Base-by-base conservation (phyloP, 345 rosid species). In the Camelina laxa region DNA sequence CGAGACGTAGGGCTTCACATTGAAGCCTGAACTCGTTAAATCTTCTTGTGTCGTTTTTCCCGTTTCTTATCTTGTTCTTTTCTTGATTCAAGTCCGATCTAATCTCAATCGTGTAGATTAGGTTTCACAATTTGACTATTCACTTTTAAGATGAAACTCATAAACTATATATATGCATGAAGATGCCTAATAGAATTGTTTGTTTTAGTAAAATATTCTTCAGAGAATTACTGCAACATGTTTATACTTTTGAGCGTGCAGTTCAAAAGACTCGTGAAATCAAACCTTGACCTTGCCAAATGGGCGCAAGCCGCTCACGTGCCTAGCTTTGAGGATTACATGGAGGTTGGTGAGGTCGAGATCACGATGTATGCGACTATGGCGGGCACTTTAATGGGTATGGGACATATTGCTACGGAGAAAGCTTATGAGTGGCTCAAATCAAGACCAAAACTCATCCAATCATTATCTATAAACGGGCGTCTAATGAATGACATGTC, bases 341-440 rank as follows among this genome's bases (percentile, higher is more conserved):
- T 73, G 76, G 54, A 72, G 31, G 69, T 72, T 72, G 69, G 76
- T 39, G 51, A 62, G n/a, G 44, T 72, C 0, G 76, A 63, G 63
- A 3, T 63, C 22, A n/a, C 44, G 3, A 7, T 30, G 44, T 62
- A 41, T 27, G 12, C 39, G 1, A 27, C 20, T 9, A 13, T 73
- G 44, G 56, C 63, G 17, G 41, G 47, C 6, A 11, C 45, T 56
- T 74, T 74, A 36, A 56, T 74, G 62, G 58, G 30, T 8, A 33
- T 72, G 76, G 75, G 60, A 48, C 31, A 51, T 12, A 17, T 50
- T 3, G 70, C 70, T 36, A 24, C 50, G 4, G 4, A 72, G 7
- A 51, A 61, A 17, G 54, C 55, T 6, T 30, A 22, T 13, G 76
- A 72, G 8, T 74, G 78, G 78, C 66, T 74, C 13, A 38, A 65